Evolutionary conservation across 305 asterid species (phyloP).

Genomic region (Nicotiana rustica): DNA sequence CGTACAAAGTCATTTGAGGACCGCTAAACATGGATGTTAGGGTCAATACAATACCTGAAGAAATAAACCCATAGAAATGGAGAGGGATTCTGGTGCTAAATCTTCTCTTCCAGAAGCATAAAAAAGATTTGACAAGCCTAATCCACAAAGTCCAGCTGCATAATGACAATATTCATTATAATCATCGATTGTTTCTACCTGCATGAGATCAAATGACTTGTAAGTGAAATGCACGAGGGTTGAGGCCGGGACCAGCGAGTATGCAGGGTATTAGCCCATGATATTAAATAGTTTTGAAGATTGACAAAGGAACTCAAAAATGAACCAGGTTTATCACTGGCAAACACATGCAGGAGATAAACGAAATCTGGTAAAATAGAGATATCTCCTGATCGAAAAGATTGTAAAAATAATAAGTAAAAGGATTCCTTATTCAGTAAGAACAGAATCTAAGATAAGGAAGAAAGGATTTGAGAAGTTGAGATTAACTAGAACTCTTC

Average conservation of each 20-base stretch:
- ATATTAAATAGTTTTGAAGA: no score
- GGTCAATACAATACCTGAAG: conserved; percentile 66
- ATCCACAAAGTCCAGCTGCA: conserved; percentile 96
- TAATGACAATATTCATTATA: conserved; percentile 98
- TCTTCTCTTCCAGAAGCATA: conserved; percentile 92
- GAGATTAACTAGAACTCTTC: no score
- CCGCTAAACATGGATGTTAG: neutral
- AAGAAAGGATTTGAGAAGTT: no score
- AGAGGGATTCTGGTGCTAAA: conserved; percentile 66
- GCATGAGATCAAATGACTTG: conserved; percentile 32
- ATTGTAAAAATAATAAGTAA: no score
- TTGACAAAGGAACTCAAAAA: no score
- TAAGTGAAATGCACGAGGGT: neutral
- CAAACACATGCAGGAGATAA: no score
- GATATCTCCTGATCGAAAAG: no score
- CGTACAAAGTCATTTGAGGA: conserved; percentile 25
- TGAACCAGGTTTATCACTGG: no score
- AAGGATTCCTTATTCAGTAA: no score
- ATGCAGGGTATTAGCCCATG: neutral
- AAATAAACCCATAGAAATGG: conserved; percentile 96
- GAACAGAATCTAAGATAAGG: no score
- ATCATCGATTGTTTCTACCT: conserved; percentile 89
- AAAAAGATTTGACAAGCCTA: conserved; percentile 91
- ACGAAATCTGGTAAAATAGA: no score
- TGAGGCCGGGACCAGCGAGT: neutral